Evolutionary conservation across 2,329 filamentous ascomycete genomes (phyloP).

Genomic region (Monilinia vaccinii-corymbosi): DNA sequence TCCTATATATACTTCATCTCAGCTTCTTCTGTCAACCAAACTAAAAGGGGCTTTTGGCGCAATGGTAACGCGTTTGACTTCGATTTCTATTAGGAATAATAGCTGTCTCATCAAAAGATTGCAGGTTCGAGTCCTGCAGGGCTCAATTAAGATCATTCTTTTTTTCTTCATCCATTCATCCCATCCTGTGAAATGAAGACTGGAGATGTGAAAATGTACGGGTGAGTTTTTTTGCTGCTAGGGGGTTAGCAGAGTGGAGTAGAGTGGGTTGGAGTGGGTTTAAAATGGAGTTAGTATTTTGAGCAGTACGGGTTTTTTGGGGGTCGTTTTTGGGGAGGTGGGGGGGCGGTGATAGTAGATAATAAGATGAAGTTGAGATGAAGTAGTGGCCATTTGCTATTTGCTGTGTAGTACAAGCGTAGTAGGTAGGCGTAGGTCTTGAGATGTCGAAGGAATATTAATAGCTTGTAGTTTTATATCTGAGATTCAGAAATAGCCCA

Average conservation of each 20-base stretch:
- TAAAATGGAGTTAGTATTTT: not conserved
- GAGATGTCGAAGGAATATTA: too few species aligned
- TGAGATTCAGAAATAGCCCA: not conserved
- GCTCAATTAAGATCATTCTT: not conserved
- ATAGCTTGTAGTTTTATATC: too few species aligned
- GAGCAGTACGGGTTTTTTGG: not conserved
- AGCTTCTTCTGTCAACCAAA: accelerated
- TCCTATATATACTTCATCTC: accelerated
- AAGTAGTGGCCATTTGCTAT: too few species aligned
- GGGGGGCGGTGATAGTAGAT: too few species aligned
- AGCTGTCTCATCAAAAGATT: not conserved
- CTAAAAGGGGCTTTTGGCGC: not conserved
- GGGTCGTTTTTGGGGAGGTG: too few species aligned
- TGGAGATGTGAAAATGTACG: too few species aligned
- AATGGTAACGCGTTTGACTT: slow-evolving; percentile 8
- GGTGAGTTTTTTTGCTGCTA: not conserved
- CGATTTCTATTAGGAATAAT: not conserved
- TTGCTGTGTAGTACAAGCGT: too few species aligned
- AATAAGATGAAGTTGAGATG: too few species aligned
- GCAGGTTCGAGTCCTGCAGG: not conserved
- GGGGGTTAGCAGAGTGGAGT: too few species aligned
- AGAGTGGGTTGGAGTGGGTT: not conserved
- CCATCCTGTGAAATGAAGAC: not conserved
- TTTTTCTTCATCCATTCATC: not conserved
- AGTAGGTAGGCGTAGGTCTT: too few species aligned